phyloP scores from a whole-genome alignment of 768 basidiomycete species.

The Suillus americanus region DNA sequence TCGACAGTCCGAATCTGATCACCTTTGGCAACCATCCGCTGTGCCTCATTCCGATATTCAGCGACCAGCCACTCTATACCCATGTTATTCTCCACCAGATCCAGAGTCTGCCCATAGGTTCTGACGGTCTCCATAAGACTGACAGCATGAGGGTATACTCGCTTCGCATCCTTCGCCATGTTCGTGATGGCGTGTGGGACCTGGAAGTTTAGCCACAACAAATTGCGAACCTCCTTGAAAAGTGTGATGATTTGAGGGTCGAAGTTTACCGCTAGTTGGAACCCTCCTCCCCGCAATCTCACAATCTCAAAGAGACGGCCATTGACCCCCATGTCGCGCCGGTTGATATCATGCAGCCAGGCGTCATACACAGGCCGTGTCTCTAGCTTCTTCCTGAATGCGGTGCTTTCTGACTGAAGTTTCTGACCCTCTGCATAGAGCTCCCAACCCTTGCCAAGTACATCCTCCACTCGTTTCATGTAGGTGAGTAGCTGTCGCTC shows the following conservation, averaged over 20 bases:
- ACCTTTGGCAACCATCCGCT: conserved; percentile 92
- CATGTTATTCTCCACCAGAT: conserved; percentile 86
- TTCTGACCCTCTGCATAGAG: conserved; percentile 99
- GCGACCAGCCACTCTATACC: conserved; percentile 94
- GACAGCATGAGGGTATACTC: conserved; percentile 97
- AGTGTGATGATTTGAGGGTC: conserved; percentile 97
- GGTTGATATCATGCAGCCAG: conserved; percentile 94
- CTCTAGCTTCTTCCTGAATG: conserved; percentile 96
- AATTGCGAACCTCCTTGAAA: conserved; percentile 96
- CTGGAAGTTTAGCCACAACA: conserved; percentile 94
- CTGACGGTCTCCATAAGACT: conserved; percentile 99
- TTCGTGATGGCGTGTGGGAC: conserved; percentile 94
- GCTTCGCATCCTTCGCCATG: conserved; percentile 98
- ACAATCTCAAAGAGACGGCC: conserved; percentile 94
- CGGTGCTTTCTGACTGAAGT: conserved; percentile 85
- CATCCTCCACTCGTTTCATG: conserved; percentile 99
- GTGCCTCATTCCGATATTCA: conserved; percentile 89
- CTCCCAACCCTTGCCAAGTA: conserved; percentile 97
- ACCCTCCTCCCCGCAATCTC: conserved; percentile 67
- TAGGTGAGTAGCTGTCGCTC: conserved; percentile 93
- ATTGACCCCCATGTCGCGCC: conserved; percentile 87
- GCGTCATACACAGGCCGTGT: conserved; percentile 93
- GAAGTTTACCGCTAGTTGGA: conserved; percentile 93
- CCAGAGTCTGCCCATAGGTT: conserved; percentile 94
- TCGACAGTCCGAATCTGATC: background rate